Percentiles rank a stretch among this genome's conserved stretches.
Conservation (phyloP, 495 filamentous ascomycete species). For the Aspergillus diversus region DNA sequence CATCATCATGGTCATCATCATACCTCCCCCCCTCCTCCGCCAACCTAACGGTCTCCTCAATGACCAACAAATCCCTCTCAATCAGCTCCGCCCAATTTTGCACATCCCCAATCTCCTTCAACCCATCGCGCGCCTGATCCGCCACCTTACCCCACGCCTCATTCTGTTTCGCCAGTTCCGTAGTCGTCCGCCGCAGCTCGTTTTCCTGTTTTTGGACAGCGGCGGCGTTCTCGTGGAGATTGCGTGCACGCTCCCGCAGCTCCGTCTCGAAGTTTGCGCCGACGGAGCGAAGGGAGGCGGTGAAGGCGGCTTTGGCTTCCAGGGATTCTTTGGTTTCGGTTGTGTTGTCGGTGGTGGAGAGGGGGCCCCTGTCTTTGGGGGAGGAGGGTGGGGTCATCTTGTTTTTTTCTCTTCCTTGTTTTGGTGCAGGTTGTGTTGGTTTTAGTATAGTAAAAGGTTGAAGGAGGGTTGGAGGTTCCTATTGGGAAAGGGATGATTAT, state of each 20-base stretch:
- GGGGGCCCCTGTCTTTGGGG: neutral
- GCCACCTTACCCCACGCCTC: constrained; percentile 70
- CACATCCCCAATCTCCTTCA: constrained; percentile 94
- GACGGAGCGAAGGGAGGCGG: constrained; percentile 76
- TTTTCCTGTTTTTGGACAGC: constrained; percentile 74
- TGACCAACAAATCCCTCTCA: constrained; percentile 83
- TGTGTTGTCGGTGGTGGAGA: neutral
- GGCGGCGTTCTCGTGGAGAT: constrained; percentile 71
- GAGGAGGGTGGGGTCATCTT: neutral
- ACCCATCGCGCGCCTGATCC: constrained; percentile 65
- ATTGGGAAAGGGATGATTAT: too few species aligned
- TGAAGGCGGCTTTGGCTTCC: constrained; percentile 76
- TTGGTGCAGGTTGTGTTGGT: neutral
- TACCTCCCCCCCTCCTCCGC: constrained; percentile 46
- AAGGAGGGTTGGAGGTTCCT: neutral
- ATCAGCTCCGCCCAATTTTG: constrained; percentile 99
- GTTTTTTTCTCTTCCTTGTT: neutral
- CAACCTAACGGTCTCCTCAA: constrained; percentile 83
- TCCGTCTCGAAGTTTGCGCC: constrained; percentile 68
- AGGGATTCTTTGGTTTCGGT: constrained; percentile 40
- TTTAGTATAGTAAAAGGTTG: neutral
- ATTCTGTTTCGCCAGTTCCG: constrained; percentile 69
- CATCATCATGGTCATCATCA: constrained; percentile 11
- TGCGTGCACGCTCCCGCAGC: constrained; percentile 72
- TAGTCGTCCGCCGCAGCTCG: constrained; percentile 66